Evolutionary conservation across 108 stramenopile species (phyloP).

Genomic region (Nitzschia sp.): DNA sequence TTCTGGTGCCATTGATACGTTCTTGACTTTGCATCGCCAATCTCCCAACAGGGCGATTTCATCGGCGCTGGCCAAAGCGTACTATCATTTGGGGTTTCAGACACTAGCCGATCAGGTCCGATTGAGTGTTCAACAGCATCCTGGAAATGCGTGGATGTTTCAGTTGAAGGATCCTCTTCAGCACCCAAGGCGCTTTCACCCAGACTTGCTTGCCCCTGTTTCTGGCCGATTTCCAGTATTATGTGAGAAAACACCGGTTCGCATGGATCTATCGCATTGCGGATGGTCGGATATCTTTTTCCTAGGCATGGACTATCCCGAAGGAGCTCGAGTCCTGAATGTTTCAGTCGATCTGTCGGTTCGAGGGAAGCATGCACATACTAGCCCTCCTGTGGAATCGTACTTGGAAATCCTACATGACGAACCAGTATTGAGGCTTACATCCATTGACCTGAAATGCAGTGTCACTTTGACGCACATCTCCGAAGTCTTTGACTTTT

Average conservation of each 20-base stretch:
- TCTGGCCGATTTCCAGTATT: constrained; percentile 23
- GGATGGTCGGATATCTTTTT: constrained; percentile 77
- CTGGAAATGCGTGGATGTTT: constrained; percentile 67
- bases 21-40: constrained; percentile 26
- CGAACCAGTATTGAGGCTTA: constrained; percentile 39
- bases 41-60: constrained; percentile 36
- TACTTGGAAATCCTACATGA: constrained; percentile 42
- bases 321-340: constrained; percentile 64
- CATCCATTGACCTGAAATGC: constrained; percentile 49
- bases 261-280: constrained; percentile 68
- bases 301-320: constrained; percentile 68
- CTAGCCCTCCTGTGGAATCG: constrained; percentile 59
- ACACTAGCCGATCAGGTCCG: constrained; percentile 61
- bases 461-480: constrained; percentile 50
- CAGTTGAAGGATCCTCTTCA: not conserved
- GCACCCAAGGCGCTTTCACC: constrained; percentile 19
- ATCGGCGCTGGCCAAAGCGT: constrained; percentile 51
- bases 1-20: constrained; percentile 46
- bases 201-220: constrained; percentile 8
- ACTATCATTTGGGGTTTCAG: constrained; percentile 59
- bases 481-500: constrained; percentile 63
- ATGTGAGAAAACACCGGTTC: constrained; percentile 57
- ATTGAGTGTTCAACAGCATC: constrained; percentile 40
- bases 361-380: constrained; percentile 15
- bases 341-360: constrained; percentile 59